Evolutionary conservation across 192 early-diverging fungal genomes (phyloP).

Genomic region (Helicostylum pulchrum): DNA sequence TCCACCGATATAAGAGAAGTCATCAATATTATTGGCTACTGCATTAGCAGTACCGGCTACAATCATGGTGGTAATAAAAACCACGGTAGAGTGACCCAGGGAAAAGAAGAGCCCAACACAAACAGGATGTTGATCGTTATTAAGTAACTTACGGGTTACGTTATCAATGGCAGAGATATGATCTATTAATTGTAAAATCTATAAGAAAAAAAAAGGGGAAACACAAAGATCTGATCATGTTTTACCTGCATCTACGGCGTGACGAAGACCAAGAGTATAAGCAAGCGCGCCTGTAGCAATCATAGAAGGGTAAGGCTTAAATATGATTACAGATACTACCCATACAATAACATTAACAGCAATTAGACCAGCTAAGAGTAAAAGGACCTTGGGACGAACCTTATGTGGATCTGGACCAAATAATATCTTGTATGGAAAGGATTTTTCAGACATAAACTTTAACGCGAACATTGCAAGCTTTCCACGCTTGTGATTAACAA

Average conservation of each 20-base stretch:
- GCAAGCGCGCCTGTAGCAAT: constrained; percentile 45
- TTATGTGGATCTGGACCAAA: constrained; percentile 34
- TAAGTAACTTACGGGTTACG: constrained; percentile 60
- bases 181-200: constrained; percentile 34
- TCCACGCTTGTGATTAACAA: too few relatives aligned
- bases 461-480: constrained; percentile 10
- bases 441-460: constrained; percentile 15
- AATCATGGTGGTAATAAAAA: constrained; percentile 47
- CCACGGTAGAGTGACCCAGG: constrained; percentile 70
- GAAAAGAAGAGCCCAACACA: constrained; percentile 69
- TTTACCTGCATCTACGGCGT: constrained; percentile 54
- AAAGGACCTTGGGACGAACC: constrained; percentile 34
- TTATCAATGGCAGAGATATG: constrained; percentile 77
- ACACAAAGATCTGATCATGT: background rate
- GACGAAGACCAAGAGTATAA: constrained; percentile 52
- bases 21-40: constrained; percentile 38
- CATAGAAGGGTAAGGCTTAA: constrained; percentile 37
- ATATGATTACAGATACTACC: constrained; percentile 36
- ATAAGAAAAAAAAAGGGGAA: background rate
- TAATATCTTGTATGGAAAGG: constrained; percentile 27
- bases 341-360: constrained; percentile 43
- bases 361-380: constrained; percentile 32
- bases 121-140: constrained; percentile 42
- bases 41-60: constrained; percentile 46
- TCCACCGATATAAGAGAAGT: constrained; percentile 44